Base-by-base conservation (phyloP, 108 stramenopile genomes). In the Skeletonema costatum region DNA sequence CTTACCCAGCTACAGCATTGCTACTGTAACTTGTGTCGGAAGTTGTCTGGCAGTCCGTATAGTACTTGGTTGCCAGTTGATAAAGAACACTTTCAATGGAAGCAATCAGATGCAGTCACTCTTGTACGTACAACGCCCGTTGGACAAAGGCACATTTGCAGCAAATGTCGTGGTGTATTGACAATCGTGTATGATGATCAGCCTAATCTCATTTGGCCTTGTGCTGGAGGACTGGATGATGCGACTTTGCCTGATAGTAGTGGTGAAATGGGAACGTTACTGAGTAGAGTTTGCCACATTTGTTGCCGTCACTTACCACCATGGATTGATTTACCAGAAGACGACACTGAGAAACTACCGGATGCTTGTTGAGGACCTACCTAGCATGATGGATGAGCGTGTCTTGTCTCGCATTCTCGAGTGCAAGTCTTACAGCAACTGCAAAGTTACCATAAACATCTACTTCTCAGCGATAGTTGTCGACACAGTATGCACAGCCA, bases 121-220 rank as follows among this genome's bases (percentile, higher is more conserved):
- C 64, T 81, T 21, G 59, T 59, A 0, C 75, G 84, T 35, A 76
- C 75, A 21, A 81, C 80, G 1, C 29, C 76, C 12, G 66, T 77
- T 60, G 84, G 84, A 10, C 70, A 77, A 39, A 33, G 84, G 35
- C 84, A 85, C 19, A 53, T 80, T 60, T 85, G 84, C 31, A 60
- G 6, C 1, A 73, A 10, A 3, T 85, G 84, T 41, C 53, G 71
- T 32, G 63, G 80, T 63, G 75, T 72, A 6, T 41, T 85, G 84
- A 81, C 80, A 8, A 85, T 85, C 44, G 76, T 85, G 6, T 85
- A 85, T 66, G 80, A 85, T 53, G 76, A 70, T 1, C 78, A 83
- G 12, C 75, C 79, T 3, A 76, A 85, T 61, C 29, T 42, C 5
- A 50, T 69, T 17, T 85, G 84, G 84, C 84, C 84, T 4, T 67